Percentiles rank a stretch among this genome's conserved stretches.
Evolutionary conservation across 805 yeast genomes (phyloP).

Genomic region (Ogataea haglerorum): DNA sequence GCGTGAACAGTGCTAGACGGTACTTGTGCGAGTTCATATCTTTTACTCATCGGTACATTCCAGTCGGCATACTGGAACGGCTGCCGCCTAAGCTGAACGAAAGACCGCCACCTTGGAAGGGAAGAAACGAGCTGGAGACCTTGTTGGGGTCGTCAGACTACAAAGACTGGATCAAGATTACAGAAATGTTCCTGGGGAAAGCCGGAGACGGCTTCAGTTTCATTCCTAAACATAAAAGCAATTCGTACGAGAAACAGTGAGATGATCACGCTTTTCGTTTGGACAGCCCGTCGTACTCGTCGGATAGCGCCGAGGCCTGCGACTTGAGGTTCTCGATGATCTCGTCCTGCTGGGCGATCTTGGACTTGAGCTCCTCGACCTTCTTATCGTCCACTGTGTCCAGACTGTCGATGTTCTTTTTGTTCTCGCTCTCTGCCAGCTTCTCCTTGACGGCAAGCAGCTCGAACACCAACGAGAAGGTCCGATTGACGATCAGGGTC

Average conservation of each 20-base stretch:
- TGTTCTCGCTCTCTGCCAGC: constrained; percentile 23
- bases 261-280: neutral
- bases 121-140: constrained; percentile 90
- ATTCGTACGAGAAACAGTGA: constrained; percentile 48
- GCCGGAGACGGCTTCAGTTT: constrained; percentile 72
- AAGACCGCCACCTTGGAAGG: constrained; percentile 91
- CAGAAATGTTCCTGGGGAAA: constrained; percentile 93
- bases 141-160: constrained; percentile 80
- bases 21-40: constrained; percentile 92
- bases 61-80: constrained; percentile 87
- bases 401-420: constrained; percentile 16
- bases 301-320: constrained; percentile 63
- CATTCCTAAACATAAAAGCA: constrained; percentile 93
- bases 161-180: constrained; percentile 92
- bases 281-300: constrained; percentile 50
- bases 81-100: constrained; percentile 87
- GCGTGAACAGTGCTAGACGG: constrained; percentile 82
- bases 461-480: constrained; percentile 76
- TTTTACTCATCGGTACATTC: constrained; percentile 91
- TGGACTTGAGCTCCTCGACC: constrained; percentile 45
- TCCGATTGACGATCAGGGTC: constrained; percentile 79
- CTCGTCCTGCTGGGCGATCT: constrained; percentile 56
- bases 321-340: constrained; percentile 66
- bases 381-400: constrained; percentile 34
- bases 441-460: constrained; percentile 62